phyloP scores from a whole-genome alignment of 176 grass and related monocot species.

The Raddia guianensis region DNA sequence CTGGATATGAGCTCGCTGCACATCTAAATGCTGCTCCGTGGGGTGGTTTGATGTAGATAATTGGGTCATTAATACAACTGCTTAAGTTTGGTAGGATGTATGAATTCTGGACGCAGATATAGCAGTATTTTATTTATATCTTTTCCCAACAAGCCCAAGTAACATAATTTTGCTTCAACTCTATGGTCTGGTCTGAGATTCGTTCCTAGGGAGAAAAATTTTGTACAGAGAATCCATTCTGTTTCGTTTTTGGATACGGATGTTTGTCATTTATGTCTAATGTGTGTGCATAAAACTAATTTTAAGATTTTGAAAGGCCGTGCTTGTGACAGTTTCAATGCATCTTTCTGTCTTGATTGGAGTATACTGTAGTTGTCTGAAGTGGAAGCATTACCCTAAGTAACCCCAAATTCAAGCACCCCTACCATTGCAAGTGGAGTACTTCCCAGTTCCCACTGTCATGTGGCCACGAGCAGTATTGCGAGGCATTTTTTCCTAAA shows the following conservation, averaged over 20 bases:
- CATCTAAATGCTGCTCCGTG: constrained; percentile 36
- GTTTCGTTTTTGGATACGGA: constrained; percentile 34
- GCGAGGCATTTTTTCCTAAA: too few relatives aligned
- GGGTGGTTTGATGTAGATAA: constrained; percentile 35
- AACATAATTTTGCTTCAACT: constrained; percentile 34
- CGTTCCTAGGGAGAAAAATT: constrained; percentile 21
- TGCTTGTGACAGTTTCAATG: background rate
- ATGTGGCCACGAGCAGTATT: too few relatives aligned
- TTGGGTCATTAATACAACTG: constrained; percentile 15
- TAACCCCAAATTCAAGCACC: too few relatives aligned
- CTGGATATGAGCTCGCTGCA: constrained; percentile 40
- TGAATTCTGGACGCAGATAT: constrained; percentile 35
- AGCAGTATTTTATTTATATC: background rate
- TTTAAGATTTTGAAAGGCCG: background rate
- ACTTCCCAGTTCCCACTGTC: too few relatives aligned
- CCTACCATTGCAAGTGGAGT: too few relatives aligned
- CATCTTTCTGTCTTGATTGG: background rate
- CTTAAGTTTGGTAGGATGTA: constrained; percentile 30
- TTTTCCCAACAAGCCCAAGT: constrained; percentile 10
- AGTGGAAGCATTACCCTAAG: background rate
- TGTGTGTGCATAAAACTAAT: background rate
- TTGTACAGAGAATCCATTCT: constrained; percentile 29
- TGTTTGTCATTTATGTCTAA: constrained; percentile 4
- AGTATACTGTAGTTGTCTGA: background rate
- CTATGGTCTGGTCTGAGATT: constrained; percentile 19